Evolutionary conservation across 2,329 filamentous ascomycete species (phyloP).

Genomic region (Didymella pinodella): DNA sequence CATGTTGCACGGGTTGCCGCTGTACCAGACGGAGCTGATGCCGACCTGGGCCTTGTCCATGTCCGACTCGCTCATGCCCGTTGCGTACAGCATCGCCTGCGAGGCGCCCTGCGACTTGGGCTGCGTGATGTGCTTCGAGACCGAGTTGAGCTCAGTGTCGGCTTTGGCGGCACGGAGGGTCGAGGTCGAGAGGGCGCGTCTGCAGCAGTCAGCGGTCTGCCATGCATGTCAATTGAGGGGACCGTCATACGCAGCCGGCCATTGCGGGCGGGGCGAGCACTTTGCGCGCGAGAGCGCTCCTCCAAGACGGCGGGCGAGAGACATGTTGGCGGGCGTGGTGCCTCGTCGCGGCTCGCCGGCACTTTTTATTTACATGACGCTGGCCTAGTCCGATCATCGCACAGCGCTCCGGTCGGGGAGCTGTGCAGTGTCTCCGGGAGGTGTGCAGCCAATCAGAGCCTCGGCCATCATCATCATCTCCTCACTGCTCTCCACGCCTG

Average conservation of each 20-base stretch:
- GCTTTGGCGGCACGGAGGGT: conserved; percentile 41
- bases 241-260: conserved; percentile 40
- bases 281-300: conserved; percentile 43
- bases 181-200: conserved; percentile 47
- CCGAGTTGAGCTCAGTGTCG: conserved; percentile 69
- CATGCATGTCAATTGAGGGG: too few species aligned
- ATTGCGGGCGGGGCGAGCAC: conserved; percentile 43
- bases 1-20: conserved; percentile 97
- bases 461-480: conserved; percentile 8
- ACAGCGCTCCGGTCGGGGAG: conserved; percentile 26
- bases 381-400: conserved; percentile 5
- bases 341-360: conserved; percentile 23
- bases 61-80: conserved; percentile 80
- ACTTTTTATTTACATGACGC: conserved; percentile 37
- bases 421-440: conserved; percentile 20
- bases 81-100: conserved; percentile 93
- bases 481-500: background rate
- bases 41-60: conserved; percentile 96
- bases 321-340: conserved; percentile 40
- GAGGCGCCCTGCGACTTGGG: conserved; percentile 95
- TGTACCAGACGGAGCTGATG: conserved; percentile 94
- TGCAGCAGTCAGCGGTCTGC: conserved; percentile 13
- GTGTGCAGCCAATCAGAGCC: conserved; percentile 33
- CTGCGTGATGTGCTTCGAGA: conserved; percentile 87
- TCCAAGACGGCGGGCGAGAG: conserved; percentile 49